Base-by-base conservation (phyloP, 768 basidiomycete species). In the Russula sp. region DNA sequence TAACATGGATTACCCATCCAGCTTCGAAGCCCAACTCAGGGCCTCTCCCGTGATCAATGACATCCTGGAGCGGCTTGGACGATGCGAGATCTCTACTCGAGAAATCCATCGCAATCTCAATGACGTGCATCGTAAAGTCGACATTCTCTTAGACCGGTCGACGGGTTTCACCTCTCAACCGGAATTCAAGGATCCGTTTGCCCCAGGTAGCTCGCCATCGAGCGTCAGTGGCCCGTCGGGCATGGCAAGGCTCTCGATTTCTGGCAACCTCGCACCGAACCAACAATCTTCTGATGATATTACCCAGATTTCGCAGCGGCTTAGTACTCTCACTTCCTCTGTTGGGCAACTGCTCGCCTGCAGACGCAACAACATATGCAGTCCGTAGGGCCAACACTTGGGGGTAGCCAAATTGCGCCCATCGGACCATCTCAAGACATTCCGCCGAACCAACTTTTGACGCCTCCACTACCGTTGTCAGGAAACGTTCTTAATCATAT, bases 161-260 rank as follows among this genome's bases (percentile, higher is more conserved):
- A 72, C 89, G 59, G 78, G 76, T 51, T 69, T 73, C 38, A 66
- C 68, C 48, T 70, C 64, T 55, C 70, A 69, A 62, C 87, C 88
- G n/a, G 90, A 91, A 69, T 92, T 92, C 79, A 88, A 88, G 72
- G 86, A 92, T 71, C 90, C 90, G 0, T 92, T 92, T 70, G 84
- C 89, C 36, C 72, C 83, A 8, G 54, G 74, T 28, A 76, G 75
- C 61, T 65, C 73, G 32, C 61, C 71, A 24, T 36, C 53, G 52
- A 61, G 40, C 63, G 57, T 69, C 26, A 57, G 62, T 56, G 67
- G 76, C 48, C 65, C 77, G 46, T 71, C 78, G 61, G 78, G 75
- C 63, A 78, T 80, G 40, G 80, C 83, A 30, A 83, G 90, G 54
- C 81, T 81, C 51, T 92, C 89, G 16, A 76, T 83, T 59, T 79